These are phyloP conservation scores for Pyrenophora graminea DNA, from an alignment of 2,329 filamentous ascomycete species.

Conservation along the genomic window DNA sequence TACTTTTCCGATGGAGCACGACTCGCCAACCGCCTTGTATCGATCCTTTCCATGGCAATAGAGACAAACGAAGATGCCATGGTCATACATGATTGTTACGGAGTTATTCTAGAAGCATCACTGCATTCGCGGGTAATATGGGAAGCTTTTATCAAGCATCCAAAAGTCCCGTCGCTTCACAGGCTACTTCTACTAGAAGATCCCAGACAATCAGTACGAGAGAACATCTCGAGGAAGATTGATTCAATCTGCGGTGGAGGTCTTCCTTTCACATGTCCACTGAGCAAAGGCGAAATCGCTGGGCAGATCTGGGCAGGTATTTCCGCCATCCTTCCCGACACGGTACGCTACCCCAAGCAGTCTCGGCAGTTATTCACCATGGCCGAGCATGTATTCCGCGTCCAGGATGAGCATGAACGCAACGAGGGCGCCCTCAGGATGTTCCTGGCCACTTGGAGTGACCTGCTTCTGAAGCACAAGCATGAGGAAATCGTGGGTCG, in stretches of 20 bases:
- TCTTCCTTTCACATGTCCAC: conserved; percentile 39
- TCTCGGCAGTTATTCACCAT: conserved; percentile 44
- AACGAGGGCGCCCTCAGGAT: conserved; percentile 38
- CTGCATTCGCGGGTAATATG: conserved; percentile 42
- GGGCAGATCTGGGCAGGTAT: conserved; percentile 42
- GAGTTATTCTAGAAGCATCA: conserved; percentile 43
- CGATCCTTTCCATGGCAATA: conserved; percentile 30
- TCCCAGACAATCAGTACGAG: conserved; percentile 27
- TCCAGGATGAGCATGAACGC: conserved; percentile 39
- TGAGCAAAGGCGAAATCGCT: conserved; percentile 36
- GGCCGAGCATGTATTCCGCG: conserved; percentile 43
- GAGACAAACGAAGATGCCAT: conserved; percentile 19
- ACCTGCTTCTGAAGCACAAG: conserved; percentile 38
- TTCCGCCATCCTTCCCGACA: conserved; percentile 35
- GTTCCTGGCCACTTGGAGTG: conserved; percentile 39
- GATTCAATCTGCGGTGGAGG: conserved; percentile 43
- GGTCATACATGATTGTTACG: conserved; percentile 33
- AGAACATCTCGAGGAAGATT: conserved; percentile 35
- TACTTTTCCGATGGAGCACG: conserved; percentile 40
- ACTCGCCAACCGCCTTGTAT: conserved; percentile 40
- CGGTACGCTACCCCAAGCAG: conserved; percentile 27
- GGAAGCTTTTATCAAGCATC: conserved; percentile 36
- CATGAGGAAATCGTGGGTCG: conserved; percentile 44
- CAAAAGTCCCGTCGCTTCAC: conserved; percentile 34
- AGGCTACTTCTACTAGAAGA: conserved; percentile 37